These are phyloP conservation scores for Lepidopterella palustris DNA, from an alignment of 495 filamentous ascomycete genomes.

Conservation along the genomic window DNA sequence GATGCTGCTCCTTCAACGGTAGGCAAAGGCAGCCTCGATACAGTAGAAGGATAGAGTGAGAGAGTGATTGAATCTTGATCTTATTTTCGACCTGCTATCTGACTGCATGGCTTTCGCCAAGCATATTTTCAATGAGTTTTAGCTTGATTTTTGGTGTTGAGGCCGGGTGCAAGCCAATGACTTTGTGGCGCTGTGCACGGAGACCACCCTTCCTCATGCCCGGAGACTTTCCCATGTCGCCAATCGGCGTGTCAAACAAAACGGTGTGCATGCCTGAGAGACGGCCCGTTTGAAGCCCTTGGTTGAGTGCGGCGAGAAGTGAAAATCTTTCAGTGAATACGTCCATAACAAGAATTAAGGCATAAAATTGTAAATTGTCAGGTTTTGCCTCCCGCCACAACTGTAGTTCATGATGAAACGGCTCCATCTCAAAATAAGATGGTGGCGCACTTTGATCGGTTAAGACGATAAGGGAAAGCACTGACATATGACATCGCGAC, in stretches of 20 bases:
- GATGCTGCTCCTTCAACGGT: slow-evolving; percentile 51
- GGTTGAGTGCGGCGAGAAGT: too few relatives aligned
- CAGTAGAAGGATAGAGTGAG: slow-evolving; percentile 41
- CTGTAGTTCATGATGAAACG: too few relatives aligned
- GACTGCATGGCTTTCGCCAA: background rate
- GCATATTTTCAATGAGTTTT: background rate
- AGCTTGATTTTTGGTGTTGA: slow-evolving; percentile 1
- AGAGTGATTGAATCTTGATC: slow-evolving; percentile 8
- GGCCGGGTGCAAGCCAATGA: background rate
- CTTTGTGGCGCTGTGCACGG: background rate
- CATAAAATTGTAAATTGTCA: too few relatives aligned
- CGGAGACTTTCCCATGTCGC: background rate
- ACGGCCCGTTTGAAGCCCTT: background rate
- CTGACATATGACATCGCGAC: slow-evolving; percentile 3
- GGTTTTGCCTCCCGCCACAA: too few relatives aligned
- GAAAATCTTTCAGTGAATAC: too few relatives aligned
- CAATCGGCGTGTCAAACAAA: background rate
- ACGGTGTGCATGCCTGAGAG: background rate
- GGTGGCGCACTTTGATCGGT: background rate
- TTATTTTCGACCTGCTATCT: background rate
- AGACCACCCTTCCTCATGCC: background rate
- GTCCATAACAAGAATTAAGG: too few relatives aligned
- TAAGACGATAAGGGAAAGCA: slow-evolving; percentile 3
- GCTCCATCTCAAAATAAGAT: background rate
- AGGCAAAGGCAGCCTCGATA: slow-evolving; percentile 63